Evolutionary conservation across 805 yeast species (phyloP), one percentile per base, ranked within the genome.

Genomic region (Vanderwaltozyma yarrowii): DNA sequence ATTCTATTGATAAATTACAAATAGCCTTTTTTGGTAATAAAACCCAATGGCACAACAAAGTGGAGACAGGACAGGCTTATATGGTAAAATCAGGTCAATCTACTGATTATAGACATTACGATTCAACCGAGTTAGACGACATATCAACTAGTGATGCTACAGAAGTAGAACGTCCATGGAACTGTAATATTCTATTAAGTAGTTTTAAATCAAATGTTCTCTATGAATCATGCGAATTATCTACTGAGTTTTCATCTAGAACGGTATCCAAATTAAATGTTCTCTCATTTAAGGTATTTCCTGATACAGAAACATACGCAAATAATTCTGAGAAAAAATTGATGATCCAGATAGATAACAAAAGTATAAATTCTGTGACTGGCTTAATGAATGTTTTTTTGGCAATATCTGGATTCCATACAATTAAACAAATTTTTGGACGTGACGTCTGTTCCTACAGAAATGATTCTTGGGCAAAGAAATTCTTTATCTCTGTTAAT

Each of bases 301-400:
- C 63, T 7, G 58, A 53, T 21, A 30, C 39, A 5, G 52, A 49
- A 28, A 43, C 43, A 8, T 38, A 41, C 48, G 50, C 36, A 35
- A 43, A 38, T 8, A 51, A 54, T 8, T 36, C 33, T 5, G 46
- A 46, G 1, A 50, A 52, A 1, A 56, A 41, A 30, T 35, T 62
- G 12, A 11, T 41, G 2, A 33, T 65, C 1, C 51, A 52, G 23
- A 41, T 54, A 37, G 47, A 51, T 15, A 43, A 56, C 12, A 49
- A 53, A 10, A 54, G 50, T 14, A 21, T 60, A 9, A 65, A 62
- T 21, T 43, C 56, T 3, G 48, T 66, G 5, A 57, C 64, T 32
- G 67, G 72, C 3, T 47, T 67, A 13, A 65, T 66, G 41, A 60
- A 67, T 3, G 67, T 68, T 34, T 75, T 73, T 48, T 55, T 72